Conservation (phyloP, 2,329 filamentous ascomycete species). For the Fusarium sp. region DNA sequence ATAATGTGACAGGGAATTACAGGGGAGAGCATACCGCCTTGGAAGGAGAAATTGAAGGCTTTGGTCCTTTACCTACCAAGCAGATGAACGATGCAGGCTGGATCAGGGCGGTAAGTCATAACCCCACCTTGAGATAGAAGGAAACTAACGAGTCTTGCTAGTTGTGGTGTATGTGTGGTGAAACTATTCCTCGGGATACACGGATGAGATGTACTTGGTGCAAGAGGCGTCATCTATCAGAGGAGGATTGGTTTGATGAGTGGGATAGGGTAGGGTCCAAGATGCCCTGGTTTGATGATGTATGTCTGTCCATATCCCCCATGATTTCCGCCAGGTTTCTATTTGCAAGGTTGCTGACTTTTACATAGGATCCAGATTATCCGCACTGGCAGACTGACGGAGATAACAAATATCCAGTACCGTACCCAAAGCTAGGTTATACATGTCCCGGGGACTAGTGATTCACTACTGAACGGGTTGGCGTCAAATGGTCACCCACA, state of each 20-base stretch:
- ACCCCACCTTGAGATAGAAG: not conserved
- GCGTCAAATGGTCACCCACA: not conserved
- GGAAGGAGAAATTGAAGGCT: conserved; percentile 3
- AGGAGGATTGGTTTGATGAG: conserved; percentile 15
- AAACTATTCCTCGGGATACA: not conserved
- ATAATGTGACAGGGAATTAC: not conserved
- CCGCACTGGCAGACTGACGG: conserved; percentile 16
- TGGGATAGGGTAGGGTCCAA: not conserved
- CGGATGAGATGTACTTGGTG: conserved; percentile 25
- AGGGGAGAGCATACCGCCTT: not conserved
- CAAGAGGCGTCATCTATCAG: conserved; percentile 19
- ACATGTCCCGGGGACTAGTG: not conserved
- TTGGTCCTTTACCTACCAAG: conserved; percentile 1
- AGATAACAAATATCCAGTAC: not conserved
- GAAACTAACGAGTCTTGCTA: not conserved
- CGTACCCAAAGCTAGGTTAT: conserved; percentile 19
- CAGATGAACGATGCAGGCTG: not conserved
- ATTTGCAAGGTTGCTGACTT: not conserved
- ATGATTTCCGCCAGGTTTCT: fast-evolving
- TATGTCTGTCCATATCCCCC: not conserved
- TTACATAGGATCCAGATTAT: conserved; percentile 15
- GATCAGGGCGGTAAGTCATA: not conserved
- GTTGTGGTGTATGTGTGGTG: conserved; percentile 31
- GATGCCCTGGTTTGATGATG: conserved; percentile 29
- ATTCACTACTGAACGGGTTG: not conserved